Percentiles rank a stretch among this genome's conserved stretches.
Evolutionary conservation across 1,284 basidiomycete genomes (phyloP).

Genomic region (Takashimella koratensis): DNA sequence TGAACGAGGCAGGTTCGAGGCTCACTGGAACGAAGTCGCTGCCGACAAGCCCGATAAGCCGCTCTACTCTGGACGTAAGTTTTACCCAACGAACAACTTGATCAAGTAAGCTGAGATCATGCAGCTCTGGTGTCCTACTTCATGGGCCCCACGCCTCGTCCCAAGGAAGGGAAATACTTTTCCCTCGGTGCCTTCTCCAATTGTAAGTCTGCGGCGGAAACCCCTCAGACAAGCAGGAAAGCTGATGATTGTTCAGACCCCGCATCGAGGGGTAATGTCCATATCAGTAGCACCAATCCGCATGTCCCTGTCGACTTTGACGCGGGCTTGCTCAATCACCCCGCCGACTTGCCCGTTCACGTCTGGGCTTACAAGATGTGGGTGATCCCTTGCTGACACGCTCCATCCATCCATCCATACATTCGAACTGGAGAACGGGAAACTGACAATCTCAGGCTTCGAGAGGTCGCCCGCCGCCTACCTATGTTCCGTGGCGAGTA

Average conservation of each 20-base stretch:
- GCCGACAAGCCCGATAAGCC: slow-evolving; percentile 18
- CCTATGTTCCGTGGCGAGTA: slow-evolving; percentile 58
- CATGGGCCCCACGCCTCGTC: slow-evolving; percentile 8
- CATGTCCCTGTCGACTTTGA: slow-evolving; percentile 23
- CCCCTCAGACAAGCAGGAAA: background rate
- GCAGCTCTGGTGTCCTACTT: slow-evolving; percentile 11
- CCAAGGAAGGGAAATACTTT: slow-evolving; percentile 15
- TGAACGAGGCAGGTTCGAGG: slow-evolving; percentile 4
- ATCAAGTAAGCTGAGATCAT: background rate
- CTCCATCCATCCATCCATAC: too few relatives aligned
- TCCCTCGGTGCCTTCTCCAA: slow-evolving; percentile 17
- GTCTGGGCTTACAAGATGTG: slow-evolving; percentile 59
- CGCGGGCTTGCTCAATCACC: slow-evolving; percentile 23
- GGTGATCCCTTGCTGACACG: background rate
- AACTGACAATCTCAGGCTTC: slow-evolving; percentile 5
- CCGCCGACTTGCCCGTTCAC: slow-evolving; percentile 56
- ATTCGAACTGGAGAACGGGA: too few relatives aligned
- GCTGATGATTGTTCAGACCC: slow-evolving; percentile 26
- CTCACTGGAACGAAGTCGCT: slow-evolving; percentile 11
- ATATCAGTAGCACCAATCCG: slow-evolving; percentile 26
- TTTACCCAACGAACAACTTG: background rate
- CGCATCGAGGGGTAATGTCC: slow-evolving; percentile 23
- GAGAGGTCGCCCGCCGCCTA: slow-evolving; percentile 60
- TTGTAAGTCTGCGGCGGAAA: slow-evolving; percentile 6
- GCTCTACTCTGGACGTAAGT: slow-evolving; percentile 12